These are phyloP conservation scores for Xylaria cubensis DNA, from an alignment of 495 filamentous ascomycete genomes.

Conservation along the genomic window DNA sequence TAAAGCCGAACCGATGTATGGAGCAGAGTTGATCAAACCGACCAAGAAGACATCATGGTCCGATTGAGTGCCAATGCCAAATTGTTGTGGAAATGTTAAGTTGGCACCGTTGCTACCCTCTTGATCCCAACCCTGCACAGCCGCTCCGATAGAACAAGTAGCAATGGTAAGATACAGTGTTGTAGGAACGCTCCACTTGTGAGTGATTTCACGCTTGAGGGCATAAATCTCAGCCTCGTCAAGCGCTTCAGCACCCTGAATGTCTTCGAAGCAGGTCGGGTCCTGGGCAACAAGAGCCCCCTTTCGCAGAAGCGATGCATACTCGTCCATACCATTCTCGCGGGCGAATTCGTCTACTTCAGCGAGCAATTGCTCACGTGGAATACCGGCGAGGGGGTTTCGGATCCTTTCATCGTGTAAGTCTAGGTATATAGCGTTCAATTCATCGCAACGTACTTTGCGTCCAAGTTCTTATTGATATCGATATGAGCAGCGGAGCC, in stretches of 20 bases:
- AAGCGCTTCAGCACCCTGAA: constrained; percentile 56
- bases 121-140: constrained; percentile 76
- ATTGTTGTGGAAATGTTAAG: constrained; percentile 63
- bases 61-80: constrained; percentile 58
- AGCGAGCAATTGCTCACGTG: constrained; percentile 55
- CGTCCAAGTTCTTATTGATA: constrained; percentile 58
- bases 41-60: constrained; percentile 63
- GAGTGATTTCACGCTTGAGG: constrained; percentile 63
- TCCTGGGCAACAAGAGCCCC: constrained; percentile 71
- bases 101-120: constrained; percentile 79
- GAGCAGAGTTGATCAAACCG: constrained; percentile 66
- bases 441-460: constrained; percentile 49
- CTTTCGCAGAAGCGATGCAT: constrained; percentile 58
- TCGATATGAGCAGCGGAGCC: constrained; percentile 49
- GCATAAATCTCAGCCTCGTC: constrained; percentile 58
- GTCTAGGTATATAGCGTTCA: background rate
- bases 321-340: constrained; percentile 48
- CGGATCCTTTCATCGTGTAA: constrained; percentile 50
- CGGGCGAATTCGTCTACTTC: constrained; percentile 64
- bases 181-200: constrained; percentile 70
- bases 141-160: constrained; percentile 73
- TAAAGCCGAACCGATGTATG: constrained; percentile 51
- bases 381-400: constrained; percentile 66
- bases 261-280: constrained; percentile 59
- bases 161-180: constrained; percentile 73